These are phyloP conservation scores for Spathaspora passalidarum DNA, from an alignment of 805 yeast species.

Conservation along the genomic window DNA sequence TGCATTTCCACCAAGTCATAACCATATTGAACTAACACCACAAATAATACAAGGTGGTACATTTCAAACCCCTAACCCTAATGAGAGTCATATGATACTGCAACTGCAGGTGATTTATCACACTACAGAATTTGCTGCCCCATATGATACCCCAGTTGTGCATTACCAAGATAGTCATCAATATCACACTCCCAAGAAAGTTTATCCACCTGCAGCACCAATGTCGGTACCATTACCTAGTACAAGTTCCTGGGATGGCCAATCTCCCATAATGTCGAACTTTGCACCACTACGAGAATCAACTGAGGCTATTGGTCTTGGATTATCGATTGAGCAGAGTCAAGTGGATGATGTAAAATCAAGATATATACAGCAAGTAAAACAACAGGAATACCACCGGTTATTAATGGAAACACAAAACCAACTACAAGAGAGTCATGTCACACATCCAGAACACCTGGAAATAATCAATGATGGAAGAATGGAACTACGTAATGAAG, in stretches of 20 bases:
- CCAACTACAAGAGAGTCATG: slow-evolving; percentile 1
- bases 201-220: neutral
- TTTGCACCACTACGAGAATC: neutral
- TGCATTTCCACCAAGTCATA: neutral
- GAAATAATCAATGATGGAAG: neutral
- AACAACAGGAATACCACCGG: slow-evolving; percentile 2
- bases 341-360: neutral
- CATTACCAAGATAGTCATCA: neutral
- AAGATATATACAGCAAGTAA: neutral
- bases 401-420: slow-evolving; percentile 1
- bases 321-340: neutral
- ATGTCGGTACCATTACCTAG: neutral
- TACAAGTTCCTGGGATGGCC: neutral
- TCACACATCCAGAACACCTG: neutral
- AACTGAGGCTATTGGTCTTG: neutral
- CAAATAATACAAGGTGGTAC: neutral
- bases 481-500: too few species aligned
- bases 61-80: neutral
- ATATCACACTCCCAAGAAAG: neutral
- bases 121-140: neutral
- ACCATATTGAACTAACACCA: neutral
- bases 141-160: neutral
- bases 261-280: neutral
- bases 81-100: neutral
- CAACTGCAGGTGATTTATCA: neutral